Percentiles rank a stretch among this genome's conserved stretches.
phyloP scores from a whole-genome alignment of 2,329 filamentous ascomycete species.

The Sporothrix pallida region DNA sequence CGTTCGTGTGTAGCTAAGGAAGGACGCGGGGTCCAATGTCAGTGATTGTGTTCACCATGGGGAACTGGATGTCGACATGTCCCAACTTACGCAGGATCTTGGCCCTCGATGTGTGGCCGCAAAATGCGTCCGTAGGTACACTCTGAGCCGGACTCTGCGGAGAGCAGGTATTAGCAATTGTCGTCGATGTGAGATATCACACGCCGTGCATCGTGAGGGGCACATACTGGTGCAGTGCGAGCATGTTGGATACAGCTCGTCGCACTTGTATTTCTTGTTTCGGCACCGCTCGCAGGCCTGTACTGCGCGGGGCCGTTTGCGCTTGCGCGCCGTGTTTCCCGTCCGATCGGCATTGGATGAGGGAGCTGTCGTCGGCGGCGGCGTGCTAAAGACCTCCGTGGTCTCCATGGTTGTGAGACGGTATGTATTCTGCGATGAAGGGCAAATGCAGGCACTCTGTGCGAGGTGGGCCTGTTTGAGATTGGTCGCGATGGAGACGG shows the following conservation, averaged over 20 bases:
- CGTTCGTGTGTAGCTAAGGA: not conserved
- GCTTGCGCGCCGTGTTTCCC: slow-evolving; percentile 7
- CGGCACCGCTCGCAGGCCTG: slow-evolving; percentile 25
- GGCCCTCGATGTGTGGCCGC: not conserved
- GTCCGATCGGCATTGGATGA: not conserved
- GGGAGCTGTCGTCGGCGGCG: not conserved
- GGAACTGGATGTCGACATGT: not conserved
- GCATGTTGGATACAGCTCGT: slow-evolving; percentile 21
- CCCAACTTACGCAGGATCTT: not conserved
- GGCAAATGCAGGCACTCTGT: too few relatives aligned
- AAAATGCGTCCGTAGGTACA: slow-evolving; percentile 2
- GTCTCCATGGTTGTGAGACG: not conserved
- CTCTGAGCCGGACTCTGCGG: not conserved
- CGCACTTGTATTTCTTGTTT: slow-evolving; percentile 26
- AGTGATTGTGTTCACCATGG: not conserved
- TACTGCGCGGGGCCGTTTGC: slow-evolving; percentile 13
- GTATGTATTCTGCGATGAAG: too few relatives aligned
- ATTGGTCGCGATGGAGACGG: too few relatives aligned
- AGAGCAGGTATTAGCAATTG: too few relatives aligned
- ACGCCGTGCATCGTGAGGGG: too few relatives aligned
- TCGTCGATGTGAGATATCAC: too few relatives aligned
- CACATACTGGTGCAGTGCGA: slow-evolving; percentile 20
- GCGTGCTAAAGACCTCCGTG: not conserved
- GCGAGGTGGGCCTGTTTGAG: too few relatives aligned
- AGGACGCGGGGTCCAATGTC: not conserved